phyloP scores from a whole-genome alignment of 257 asterid genomes.

The Solanum clarkiae region DNA sequence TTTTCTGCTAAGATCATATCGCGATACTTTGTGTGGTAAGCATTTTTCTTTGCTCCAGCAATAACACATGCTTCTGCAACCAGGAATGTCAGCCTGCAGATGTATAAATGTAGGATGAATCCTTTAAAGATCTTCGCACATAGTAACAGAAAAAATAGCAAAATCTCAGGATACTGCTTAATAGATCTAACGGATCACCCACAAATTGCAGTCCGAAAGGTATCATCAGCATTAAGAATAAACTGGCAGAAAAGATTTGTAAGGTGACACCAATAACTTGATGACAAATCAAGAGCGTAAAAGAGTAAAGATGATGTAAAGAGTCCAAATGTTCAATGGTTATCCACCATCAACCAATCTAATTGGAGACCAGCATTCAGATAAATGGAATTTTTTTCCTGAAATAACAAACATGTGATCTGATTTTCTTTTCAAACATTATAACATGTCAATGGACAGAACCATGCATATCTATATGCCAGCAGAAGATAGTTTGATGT shows the following conservation, averaged over 20 bases:
- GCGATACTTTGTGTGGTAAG: conserved; percentile 73
- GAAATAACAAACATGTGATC: not conserved
- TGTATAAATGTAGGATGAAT: not conserved
- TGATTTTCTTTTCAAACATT: not conserved
- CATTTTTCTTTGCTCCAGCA: conserved; percentile 67
- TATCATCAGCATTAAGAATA: not conserved
- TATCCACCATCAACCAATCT: not conserved
- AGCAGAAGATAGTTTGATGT: not conserved
- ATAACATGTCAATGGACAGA: not conserved
- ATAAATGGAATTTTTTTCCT: not conserved
- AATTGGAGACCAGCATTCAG: not conserved
- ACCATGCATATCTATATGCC: not conserved
- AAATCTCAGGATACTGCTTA: not conserved
- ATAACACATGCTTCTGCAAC: conserved; percentile 73
- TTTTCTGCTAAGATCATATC: conserved; percentile 45
- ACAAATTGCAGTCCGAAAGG: not conserved
- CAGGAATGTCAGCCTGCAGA: conserved; percentile 56
- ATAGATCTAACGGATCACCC: not conserved
- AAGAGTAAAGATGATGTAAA: not conserved
- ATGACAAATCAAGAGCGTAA: not conserved
- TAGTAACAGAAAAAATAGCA: not conserved
- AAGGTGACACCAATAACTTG: not conserved
- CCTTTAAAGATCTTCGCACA: not conserved
- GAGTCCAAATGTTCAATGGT: not conserved
- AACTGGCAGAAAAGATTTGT: not conserved